phyloP scores from a whole-genome alignment of 2,329 filamentous ascomycete genomes.

The Sarocladiaceae sp. region DNA sequence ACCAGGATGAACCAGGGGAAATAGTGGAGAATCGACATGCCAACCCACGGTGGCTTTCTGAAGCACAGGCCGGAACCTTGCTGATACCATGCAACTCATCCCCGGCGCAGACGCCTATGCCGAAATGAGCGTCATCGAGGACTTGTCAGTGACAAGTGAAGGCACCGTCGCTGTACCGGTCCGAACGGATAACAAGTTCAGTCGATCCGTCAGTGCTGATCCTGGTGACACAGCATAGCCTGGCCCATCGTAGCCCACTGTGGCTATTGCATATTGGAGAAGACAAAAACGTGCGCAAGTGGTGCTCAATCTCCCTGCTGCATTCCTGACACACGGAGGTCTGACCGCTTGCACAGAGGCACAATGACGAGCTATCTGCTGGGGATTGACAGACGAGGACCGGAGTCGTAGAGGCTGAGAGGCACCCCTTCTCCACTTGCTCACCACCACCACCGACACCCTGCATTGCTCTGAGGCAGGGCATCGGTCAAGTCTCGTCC shows the following conservation, averaged over 20 bases:
- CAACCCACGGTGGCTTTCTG: neutral
- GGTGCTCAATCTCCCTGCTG: neutral
- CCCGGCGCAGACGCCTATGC: neutral
- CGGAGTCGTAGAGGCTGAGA: neutral
- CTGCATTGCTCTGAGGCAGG: slow-evolving; percentile 8
- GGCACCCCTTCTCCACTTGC: slow-evolving; percentile 8
- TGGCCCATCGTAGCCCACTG: too few species aligned
- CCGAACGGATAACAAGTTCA: too few species aligned
- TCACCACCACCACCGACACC: slow-evolving; percentile 9
- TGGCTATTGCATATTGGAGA: too few species aligned
- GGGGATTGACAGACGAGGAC: neutral
- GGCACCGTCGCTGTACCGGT: neutral
- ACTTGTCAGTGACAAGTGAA: neutral
- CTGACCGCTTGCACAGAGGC: neutral
- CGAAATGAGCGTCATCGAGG: neutral
- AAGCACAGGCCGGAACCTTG: neutral
- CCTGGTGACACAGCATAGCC: too few species aligned
- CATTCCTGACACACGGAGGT: slow-evolving; percentile 3
- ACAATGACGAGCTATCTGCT: neutral
- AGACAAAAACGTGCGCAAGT: too few species aligned
- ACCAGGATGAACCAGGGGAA: neutral
- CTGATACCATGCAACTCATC: slow-evolving; percentile 1
- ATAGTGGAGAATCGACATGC: slow-evolving; percentile 2
- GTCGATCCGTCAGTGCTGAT: too few species aligned
- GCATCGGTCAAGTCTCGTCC: neutral